These are phyloP conservation scores for Lavandula angustifolia DNA, from an alignment of 257 asterid species.

Conservation along the genomic window DNA sequence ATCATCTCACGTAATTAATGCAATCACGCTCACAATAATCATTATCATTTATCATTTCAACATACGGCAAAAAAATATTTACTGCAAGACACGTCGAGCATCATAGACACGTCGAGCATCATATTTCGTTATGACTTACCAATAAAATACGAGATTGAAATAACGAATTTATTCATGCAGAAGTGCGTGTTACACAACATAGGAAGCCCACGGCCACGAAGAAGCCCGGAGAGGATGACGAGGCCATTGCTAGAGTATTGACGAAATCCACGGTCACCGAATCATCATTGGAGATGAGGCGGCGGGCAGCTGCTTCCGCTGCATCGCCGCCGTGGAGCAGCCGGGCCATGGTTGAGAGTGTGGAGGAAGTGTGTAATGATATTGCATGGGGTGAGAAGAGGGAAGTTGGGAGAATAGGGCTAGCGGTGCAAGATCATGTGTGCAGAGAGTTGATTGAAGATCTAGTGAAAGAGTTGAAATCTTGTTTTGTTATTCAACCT, in stretches of 20 bases:
- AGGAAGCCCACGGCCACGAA: slow-evolving; percentile 37
- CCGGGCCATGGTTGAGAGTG: slow-evolving; percentile 63
- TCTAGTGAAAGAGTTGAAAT: slow-evolving; percentile 51
- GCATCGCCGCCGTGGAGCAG: slow-evolving; percentile 47
- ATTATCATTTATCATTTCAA: too few relatives aligned
- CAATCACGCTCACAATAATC: slow-evolving; percentile 3
- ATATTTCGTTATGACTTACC: too few relatives aligned
- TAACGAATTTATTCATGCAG: not conserved
- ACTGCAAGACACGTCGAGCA: too few relatives aligned
- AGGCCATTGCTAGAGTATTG: slow-evolving; percentile 29
- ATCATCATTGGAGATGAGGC: slow-evolving; percentile 38
- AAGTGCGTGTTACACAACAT: slow-evolving; percentile 7
- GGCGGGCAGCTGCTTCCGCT: slow-evolving; percentile 33
- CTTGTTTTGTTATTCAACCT: slow-evolving; percentile 19
- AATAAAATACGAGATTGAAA: not conserved
- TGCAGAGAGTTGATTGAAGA: slow-evolving; percentile 76
- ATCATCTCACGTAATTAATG: slow-evolving; percentile 13
- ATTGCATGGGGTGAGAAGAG: slow-evolving; percentile 74
- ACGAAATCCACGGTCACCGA: slow-evolving; percentile 33
- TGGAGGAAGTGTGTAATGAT: slow-evolving; percentile 77
- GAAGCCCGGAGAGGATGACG: slow-evolving; percentile 50
- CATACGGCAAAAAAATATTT: too few relatives aligned
- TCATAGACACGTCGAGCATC: too few relatives aligned
- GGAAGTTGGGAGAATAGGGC: slow-evolving; percentile 62
- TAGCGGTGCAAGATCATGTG: slow-evolving; percentile 61